Percentiles rank a stretch among this genome's conserved stretches.
These are phyloP conservation scores for Citrus glauca DNA, from an alignment of 345 rosid genomes.

Conservation along the genomic window DNA sequence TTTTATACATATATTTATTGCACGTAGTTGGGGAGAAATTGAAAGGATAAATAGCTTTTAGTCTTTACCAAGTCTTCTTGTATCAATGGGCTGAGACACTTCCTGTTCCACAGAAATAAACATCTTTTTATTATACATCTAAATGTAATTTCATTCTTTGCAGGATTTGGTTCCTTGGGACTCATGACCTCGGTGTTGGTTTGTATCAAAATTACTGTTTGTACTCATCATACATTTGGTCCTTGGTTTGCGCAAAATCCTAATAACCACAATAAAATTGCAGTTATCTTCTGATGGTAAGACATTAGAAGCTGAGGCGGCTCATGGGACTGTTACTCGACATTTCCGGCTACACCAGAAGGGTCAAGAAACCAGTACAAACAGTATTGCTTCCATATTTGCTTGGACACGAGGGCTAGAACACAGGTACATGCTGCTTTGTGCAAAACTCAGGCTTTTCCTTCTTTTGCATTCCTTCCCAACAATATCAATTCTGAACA, in stretches of 20 bases:
- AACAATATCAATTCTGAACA: not conserved
- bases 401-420: slow-evolving; percentile 94
- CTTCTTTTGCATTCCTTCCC: not conserved
- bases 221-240: not conserved
- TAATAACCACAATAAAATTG: slow-evolving; percentile 16
- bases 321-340: slow-evolving; percentile 97
- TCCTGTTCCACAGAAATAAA: not conserved
- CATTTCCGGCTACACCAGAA: slow-evolving; percentile 88
- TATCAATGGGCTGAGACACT: not conserved
- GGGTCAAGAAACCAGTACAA: slow-evolving; percentile 98
- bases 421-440: slow-evolving; percentile 61
- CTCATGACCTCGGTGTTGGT: slow-evolving; percentile 97
- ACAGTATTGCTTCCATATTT: slow-evolving; percentile 94
- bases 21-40: not conserved
- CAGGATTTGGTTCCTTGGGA: slow-evolving; percentile 98
- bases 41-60: not conserved
- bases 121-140: slow-evolving; percentile 2
- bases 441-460: not conserved
- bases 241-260: not conserved
- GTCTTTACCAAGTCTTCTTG: not conserved
- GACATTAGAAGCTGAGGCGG: slow-evolving; percentile 95
- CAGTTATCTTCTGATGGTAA: slow-evolving; percentile 94
- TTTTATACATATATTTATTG: not conserved
- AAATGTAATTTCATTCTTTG: slow-evolving; percentile 16
- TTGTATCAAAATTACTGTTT: slow-evolving; percentile 23